phyloP scores from a whole-genome alignment of 129 eudicot species.

The Lactuca sativa region DNA sequence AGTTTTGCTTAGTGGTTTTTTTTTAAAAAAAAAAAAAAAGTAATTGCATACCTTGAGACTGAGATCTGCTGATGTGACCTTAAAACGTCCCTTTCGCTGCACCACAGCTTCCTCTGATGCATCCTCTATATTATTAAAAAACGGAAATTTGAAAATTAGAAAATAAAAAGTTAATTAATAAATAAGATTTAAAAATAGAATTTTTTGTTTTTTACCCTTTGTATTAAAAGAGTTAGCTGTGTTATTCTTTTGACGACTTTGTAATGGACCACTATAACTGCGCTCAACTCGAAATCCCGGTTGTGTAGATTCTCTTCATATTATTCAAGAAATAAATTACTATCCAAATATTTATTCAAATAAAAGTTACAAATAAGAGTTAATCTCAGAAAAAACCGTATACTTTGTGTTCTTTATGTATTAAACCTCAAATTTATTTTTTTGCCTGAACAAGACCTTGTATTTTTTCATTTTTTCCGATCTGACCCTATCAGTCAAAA shows the following conservation, averaged over 20 bases:
- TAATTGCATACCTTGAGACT: conserved; percentile 30
- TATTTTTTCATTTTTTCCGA: too few species aligned
- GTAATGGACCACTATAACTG: conserved; percentile 82
- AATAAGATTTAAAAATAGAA: conserved; percentile 14
- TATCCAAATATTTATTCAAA: neutral
- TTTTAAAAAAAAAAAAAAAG: neutral
- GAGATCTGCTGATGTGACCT: conserved; percentile 80
- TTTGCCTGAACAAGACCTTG: too few species aligned
- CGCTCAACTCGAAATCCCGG: conserved; percentile 51
- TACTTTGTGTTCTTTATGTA: too few species aligned
- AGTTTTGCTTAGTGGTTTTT: too few species aligned
- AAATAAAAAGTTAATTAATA: neutral
- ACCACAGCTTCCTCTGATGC: conserved; percentile 68
- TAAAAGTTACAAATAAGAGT: neutral
- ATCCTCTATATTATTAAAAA: conserved; percentile 58
- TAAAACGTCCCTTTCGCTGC: conserved; percentile 88
- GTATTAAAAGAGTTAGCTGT: conserved; percentile 26
- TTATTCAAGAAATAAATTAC: conserved; percentile 13
- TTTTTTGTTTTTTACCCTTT: too few species aligned
- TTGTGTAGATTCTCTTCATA: conserved; percentile 62
- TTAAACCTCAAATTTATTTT: too few species aligned
- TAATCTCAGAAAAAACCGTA: too few species aligned
- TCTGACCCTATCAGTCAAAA: too few species aligned
- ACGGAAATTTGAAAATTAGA: neutral
- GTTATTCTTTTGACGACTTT: conserved; percentile 59